A percentile compares a stretch with the other conserved stretches of the same genome.
phyloP scores from a whole-genome alignment of 495 filamentous ascomycete species.

The Terfezia boudieri region DNA sequence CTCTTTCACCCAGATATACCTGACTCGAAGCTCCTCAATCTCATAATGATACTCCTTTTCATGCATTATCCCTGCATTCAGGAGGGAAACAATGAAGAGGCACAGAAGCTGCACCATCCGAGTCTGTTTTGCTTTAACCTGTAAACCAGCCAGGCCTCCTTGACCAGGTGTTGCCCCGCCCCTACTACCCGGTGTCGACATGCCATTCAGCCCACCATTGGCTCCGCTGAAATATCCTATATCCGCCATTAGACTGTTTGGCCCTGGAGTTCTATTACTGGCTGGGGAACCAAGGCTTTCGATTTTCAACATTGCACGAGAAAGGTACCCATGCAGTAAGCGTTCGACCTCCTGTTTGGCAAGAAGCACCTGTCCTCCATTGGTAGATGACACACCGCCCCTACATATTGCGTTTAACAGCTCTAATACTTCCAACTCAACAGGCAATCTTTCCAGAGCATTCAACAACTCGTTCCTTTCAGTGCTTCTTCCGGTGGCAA shows the following conservation, averaged over 20 bases:
- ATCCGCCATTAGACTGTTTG: neutral
- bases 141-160: neutral
- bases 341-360: neutral
- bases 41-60: conserved; percentile 22
- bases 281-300: neutral
- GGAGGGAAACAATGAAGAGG: conserved; percentile 22
- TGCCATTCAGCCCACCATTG: neutral
- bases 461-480: neutral
- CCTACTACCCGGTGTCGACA: neutral
- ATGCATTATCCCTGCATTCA: conserved; percentile 16
- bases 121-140: conserved; percentile 6
- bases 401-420: neutral
- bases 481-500: neutral
- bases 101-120: conserved; percentile 21
- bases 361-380: neutral
- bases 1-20: conserved; percentile 23
- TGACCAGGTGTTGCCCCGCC: neutral
- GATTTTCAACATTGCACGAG: neutral
- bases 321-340: neutral
- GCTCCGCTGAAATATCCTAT: neutral
- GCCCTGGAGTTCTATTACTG: neutral
- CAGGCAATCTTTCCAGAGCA: neutral
- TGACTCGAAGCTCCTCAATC: conserved; percentile 23
- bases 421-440: neutral
- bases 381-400: neutral